Conservation (phyloP, 2,329 filamentous ascomycete genomes). For the Calonectria montana region DNA sequence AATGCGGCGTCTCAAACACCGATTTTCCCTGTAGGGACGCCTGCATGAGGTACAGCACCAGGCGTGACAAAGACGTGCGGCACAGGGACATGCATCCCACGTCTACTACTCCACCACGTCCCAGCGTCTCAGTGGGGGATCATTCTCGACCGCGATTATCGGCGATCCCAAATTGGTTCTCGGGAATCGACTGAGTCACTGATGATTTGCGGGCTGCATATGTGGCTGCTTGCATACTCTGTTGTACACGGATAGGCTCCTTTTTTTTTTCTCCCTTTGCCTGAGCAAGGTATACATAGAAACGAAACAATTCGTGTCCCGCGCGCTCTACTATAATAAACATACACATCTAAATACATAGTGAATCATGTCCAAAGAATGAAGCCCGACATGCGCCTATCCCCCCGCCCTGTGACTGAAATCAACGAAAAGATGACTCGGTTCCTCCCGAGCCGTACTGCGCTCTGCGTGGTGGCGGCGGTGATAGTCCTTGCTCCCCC, state of each 20-base stretch:
- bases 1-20: not conserved
- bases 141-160: not conserved
- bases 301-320: conserved; percentile 5
- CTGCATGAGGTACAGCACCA: not conserved
- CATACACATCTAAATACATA: conserved; percentile 6
- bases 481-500: conserved; percentile 36
- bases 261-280: not conserved
- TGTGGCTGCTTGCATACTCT: not conserved
- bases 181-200: not conserved
- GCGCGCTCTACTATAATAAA: conserved; percentile 6
- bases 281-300: not conserved
- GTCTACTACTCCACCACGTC: not conserved
- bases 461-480: conserved; percentile 27
- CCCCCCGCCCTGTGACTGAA: not conserved
- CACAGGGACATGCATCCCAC: not conserved
- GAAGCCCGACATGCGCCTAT: not conserved
- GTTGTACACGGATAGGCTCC: not conserved
- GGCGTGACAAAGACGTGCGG: not conserved
- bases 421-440: conserved; percentile 1
- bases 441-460: not conserved
- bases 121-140: not conserved
- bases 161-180: not conserved
- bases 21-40: not conserved
- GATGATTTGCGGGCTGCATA: not conserved
- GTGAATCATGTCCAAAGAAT: conserved; percentile 7